Conservation (phyloP, 352 stramenopile genomes). For the Globisporangium carolinianum region DNA sequence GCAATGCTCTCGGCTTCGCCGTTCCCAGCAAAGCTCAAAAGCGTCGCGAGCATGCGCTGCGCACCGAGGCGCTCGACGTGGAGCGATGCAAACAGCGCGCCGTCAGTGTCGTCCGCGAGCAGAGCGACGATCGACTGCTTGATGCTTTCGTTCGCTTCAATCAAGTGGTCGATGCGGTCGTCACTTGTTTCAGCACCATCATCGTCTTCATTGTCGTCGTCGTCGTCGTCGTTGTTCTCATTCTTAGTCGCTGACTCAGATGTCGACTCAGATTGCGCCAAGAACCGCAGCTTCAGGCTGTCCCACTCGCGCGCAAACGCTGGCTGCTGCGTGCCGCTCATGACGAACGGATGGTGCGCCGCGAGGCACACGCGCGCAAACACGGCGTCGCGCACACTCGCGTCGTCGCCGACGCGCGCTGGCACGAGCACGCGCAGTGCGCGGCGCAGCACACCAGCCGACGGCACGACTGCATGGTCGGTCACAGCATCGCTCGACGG, state of each 20-base stretch:
- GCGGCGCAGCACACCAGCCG: constrained; percentile 50
- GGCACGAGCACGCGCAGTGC: constrained; percentile 55
- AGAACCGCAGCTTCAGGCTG: constrained; percentile 51
- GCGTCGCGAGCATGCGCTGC: constrained; percentile 58
- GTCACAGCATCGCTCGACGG: constrained; percentile 19
- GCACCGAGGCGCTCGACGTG: constrained; percentile 45
- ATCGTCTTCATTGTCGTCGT: constrained; percentile 38
- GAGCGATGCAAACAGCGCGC: constrained; percentile 50
- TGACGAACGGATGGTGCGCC: constrained; percentile 69
- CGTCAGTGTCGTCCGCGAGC: constrained; percentile 29
- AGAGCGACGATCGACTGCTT: constrained; percentile 46
- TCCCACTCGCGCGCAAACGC: constrained; percentile 65
- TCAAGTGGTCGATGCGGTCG: constrained; percentile 77
- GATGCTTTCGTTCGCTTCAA: constrained; percentile 59
- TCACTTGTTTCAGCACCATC: constrained; percentile 33
- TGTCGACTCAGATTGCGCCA: constrained; percentile 16
- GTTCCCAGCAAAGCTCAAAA: constrained; percentile 78
- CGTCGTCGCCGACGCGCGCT: constrained; percentile 20
- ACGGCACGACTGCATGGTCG: constrained; percentile 23
- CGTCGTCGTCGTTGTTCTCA: constrained; percentile 8
- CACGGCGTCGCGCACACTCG: constrained; percentile 29
- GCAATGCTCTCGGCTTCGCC: constrained; percentile 70
- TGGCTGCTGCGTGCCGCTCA: constrained; percentile 41
- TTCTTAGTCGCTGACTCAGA: neutral
- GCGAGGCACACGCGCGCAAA: constrained; percentile 52